Percentiles rank a stretch among this genome's conserved stretches.
Evolutionary conservation across 2,329 filamentous ascomycete species (phyloP).

Genomic region (Penicillium sp.): DNA sequence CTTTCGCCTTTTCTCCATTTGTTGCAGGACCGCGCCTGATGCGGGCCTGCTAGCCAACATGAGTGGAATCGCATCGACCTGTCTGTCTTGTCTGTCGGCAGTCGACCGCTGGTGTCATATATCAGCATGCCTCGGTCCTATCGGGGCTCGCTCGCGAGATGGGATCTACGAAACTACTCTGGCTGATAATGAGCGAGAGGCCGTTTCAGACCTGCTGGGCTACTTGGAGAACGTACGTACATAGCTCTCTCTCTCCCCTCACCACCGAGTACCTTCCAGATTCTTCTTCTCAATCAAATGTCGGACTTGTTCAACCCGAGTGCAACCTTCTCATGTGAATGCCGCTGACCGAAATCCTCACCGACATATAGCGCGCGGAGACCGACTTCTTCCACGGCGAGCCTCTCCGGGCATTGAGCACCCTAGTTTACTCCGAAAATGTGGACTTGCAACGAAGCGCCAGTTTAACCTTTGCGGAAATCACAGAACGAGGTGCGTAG

Average conservation of each 20-base stretch:
- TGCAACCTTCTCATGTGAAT: background rate
- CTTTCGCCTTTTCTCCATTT: constrained; percentile 8
- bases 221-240: constrained; percentile 89
- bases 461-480: constrained; percentile 97
- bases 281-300: constrained; percentile 31
- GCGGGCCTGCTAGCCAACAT: constrained; percentile 34
- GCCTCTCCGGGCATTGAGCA: constrained; percentile 88
- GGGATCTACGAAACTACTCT: constrained; percentile 83
- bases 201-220: constrained; percentile 89
- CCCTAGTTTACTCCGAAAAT: constrained; percentile 97
- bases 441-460: constrained; percentile 96
- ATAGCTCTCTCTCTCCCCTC: background rate
- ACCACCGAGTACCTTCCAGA: constrained; percentile 3
- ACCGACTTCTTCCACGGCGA: constrained; percentile 98
- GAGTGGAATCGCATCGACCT: constrained; percentile 43
- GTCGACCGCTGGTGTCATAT: constrained; percentile 48
- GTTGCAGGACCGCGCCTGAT: constrained; percentile 29
- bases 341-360: constrained; percentile 26
- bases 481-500: constrained; percentile 84
- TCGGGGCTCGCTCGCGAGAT: constrained; percentile 73
- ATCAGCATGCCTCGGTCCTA: constrained; percentile 41
- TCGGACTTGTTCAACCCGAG: background rate
- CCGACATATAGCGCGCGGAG: constrained; percentile 71
- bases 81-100: constrained; percentile 44
- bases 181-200: constrained; percentile 94